Base-by-base conservation (phyloP, 768 basidiomycete species). In the Macrolepiota fuliginosa region DNA sequence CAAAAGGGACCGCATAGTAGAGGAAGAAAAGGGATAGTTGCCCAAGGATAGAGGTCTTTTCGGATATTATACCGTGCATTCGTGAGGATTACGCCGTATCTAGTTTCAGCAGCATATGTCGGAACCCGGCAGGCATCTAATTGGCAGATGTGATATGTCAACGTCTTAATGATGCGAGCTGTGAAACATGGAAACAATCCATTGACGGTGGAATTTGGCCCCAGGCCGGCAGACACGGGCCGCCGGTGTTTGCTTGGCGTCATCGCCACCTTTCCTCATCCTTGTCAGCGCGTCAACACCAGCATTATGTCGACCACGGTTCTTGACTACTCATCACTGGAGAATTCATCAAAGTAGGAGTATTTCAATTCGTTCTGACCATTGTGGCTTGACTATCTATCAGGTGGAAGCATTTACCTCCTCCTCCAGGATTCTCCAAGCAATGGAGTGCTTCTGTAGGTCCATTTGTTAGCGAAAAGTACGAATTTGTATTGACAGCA, bases 391-490 rank as follows among this genome's bases (percentile, higher is more conserved):
- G 10, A 37, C 47, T 40, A 35, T 11, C n/a, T 59, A 3, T 15
- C 58, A 89, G 87, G 77, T 89, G 85, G 84, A 80, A 78, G 64
- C 80, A 81, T 66, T 79, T 90, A 4, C 82, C 85, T 0, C 81
- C 86, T 25, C 88, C 89, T 0, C 88, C 87, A 51, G 85, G 88
- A n/a, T 90, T 90, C 74, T 76, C 84, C 19, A 81, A 77, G 62
- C 49, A 58, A 24, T 51, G n/a, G 39, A 37, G 69, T 79, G 10
- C 69, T 27, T 74, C 77, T n/a, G 76, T 77, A 65, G 58, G 75
- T 63, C 49, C 50, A 11, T 29, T 62, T 7, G 15, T 46, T 58
- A 12, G 36, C 55, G 22, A n/a, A 45, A 46, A 32, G 37, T 4
- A 24, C 49, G 27, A 19, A 35, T 42, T 27, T 46, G 50, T 51